Evolutionary conservation across 2,329 filamentous ascomycete species (phyloP).

Genomic region (Rhytidhysteron rufulum): DNA sequence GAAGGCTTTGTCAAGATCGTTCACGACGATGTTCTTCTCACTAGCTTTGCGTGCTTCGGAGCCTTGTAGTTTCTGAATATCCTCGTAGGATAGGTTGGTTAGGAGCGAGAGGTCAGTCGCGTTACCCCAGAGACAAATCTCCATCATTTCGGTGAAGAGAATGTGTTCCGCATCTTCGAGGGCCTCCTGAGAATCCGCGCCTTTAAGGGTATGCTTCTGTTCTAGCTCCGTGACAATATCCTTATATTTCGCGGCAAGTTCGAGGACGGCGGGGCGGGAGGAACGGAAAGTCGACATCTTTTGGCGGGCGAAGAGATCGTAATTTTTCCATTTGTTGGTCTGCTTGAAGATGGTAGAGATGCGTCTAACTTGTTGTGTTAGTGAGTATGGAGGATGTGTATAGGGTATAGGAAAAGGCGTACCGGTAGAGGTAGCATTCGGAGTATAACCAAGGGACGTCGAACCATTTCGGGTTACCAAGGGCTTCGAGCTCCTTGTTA

Average conservation of each 20-base stretch:
- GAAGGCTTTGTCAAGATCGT: constrained; percentile 75
- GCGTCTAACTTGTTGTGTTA: constrained; percentile 54
- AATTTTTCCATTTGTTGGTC: constrained; percentile 79
- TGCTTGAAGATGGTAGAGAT: constrained; percentile 73
- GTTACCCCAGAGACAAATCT: constrained; percentile 97
- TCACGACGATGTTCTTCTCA: constrained; percentile 88
- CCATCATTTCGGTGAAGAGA: constrained; percentile 87
- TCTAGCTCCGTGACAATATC: constrained; percentile 67
- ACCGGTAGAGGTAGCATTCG: constrained; percentile 93
- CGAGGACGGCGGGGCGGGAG: constrained; percentile 79
- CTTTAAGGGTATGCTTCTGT: constrained; percentile 43
- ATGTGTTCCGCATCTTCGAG: constrained; percentile 67
- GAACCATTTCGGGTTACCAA: constrained; percentile 76
- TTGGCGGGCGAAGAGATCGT: constrained; percentile 85
- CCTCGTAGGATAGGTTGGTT: constrained; percentile 86
- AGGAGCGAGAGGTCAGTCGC: constrained; percentile 90
- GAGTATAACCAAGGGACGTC: constrained; percentile 82
- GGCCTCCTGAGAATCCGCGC: constrained; percentile 46
- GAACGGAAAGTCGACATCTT: constrained; percentile 92
- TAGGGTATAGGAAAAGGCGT: constrained; percentile 19
- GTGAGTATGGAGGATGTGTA: constrained; percentile 11
- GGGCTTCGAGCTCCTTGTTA: constrained; percentile 76
- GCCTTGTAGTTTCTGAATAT: constrained; percentile 95
- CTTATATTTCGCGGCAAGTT: constrained; percentile 75
- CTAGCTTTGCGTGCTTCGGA: constrained; percentile 78